Percentiles rank a stretch among this genome's conserved stretches.
These are phyloP conservation scores for Helminthosporium solani DNA, from an alignment of 2,329 filamentous ascomycete species.

Conservation along the genomic window DNA sequence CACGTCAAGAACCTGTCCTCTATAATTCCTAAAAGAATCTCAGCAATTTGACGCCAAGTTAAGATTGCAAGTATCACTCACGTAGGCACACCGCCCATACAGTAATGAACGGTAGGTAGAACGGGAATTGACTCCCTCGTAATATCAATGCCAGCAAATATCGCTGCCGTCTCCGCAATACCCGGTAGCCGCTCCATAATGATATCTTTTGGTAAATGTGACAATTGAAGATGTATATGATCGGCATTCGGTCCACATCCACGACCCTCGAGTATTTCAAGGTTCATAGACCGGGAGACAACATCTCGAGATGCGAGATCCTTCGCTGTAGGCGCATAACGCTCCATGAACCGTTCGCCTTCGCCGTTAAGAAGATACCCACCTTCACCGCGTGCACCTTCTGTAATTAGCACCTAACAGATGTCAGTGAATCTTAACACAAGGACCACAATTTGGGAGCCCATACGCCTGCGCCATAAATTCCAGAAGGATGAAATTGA, in stretches of 20 bases:
- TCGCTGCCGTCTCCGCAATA: conserved; percentile 53
- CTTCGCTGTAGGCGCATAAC: conserved; percentile 54
- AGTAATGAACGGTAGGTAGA: conserved; percentile 54
- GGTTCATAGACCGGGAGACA: conserved; percentile 51
- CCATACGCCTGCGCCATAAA: conserved; percentile 51
- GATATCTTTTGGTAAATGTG: conserved; percentile 49
- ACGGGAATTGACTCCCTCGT: conserved; percentile 54
- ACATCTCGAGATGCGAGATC: conserved; percentile 53
- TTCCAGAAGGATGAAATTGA: conserved; percentile 54
- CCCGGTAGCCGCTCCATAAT: conserved; percentile 52
- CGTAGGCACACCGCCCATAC: conserved; percentile 54
- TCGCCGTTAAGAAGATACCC: conserved; percentile 52
- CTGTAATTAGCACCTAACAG: conserved; percentile 47
- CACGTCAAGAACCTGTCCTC: conserved; percentile 50
- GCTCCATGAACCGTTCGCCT: conserved; percentile 54
- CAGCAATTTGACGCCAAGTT: no score
- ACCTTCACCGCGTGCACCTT: conserved; percentile 53
- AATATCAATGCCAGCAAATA: conserved; percentile 54
- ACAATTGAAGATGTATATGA: conserved; percentile 51
- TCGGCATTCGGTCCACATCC: conserved; percentile 50
- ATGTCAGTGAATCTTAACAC: neutral
- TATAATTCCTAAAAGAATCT: conserved; percentile 39
- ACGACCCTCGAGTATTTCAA: conserved; percentile 51
- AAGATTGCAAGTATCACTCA: neutral
- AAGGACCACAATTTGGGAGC: neutral